Base-by-base conservation (phyloP, 345 rosid species). In the Pseudoturritis turrita region DNA sequence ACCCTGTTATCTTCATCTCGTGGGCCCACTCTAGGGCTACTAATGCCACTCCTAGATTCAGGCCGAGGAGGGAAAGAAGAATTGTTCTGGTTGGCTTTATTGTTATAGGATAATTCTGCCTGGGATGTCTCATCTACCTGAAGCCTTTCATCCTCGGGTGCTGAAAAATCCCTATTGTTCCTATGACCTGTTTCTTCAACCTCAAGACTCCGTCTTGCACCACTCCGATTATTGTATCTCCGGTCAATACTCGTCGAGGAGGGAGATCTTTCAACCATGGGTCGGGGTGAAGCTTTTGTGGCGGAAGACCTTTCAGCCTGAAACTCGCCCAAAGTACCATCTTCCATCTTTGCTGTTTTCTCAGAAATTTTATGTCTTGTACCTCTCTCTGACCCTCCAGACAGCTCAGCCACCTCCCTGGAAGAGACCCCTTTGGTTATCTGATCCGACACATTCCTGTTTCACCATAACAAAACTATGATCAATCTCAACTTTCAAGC, bases 221-320 rank as follows among this genome's bases (percentile, higher is more conserved):
- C 80, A 69, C 76, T 65, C 73, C 89, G 86, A 73, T 74, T 83
- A 23, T 50, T 45, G 72, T 80, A 78, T 78, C 94, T 88, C 70
- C 92, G 92, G 25, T 95, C 99, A 74, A 85, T 63, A 83, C 90
- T 84, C 9, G 83, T 80, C 26, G 92, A 81, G 53, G 96, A 88
- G 55, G 96, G 92, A 78, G 98, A 91, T 70, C 91, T 87, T 75
- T 89, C 97, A 41, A 65, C 76, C 79, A 85, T 59, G 43, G 81
- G 81, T 82, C 86, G 58, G 6, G 96, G 93, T 12, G 91, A 91
- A 70, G 90, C 91, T 86, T 86, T 94, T 54, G 96, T 78, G 70
- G 83, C 70, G 19, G 91, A 73, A 41, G 96, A 79, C 81, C 87
- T 88, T 77, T 89, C 98, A 52, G 71, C 70, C 7, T 84, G 77